These are phyloP conservation scores for Chlamydomonas urium DNA, from an alignment of 139 green algal species.

Conservation along the genomic window DNA sequence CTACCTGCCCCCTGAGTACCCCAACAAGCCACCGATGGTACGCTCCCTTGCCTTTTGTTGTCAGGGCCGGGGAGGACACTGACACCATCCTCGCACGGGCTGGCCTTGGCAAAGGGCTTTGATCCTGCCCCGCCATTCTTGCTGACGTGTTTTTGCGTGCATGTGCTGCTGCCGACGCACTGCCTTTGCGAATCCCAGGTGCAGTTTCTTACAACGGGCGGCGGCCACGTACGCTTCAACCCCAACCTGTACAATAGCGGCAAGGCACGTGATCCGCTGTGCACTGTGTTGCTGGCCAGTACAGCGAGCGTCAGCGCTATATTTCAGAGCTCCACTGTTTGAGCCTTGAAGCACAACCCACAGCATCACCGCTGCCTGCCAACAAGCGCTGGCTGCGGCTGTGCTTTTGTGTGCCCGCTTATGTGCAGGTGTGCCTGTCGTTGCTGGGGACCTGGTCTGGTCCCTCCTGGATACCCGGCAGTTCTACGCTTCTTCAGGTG, in stretches of 20 bases:
- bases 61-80: constrained; percentile 35
- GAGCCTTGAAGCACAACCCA: neutral
- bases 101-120: no score
- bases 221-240: constrained; percentile 67
- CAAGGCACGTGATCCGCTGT: constrained; percentile 31
- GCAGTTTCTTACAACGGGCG: constrained; percentile 63
- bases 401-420: neutral
- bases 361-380: neutral
- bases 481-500: constrained; percentile 64
- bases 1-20: constrained; percentile 71
- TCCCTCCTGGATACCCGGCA: constrained; percentile 47
- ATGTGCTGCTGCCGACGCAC: no score
- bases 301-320: neutral
- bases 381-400: neutral
- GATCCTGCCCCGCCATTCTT: no score
- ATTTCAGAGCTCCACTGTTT: neutral
- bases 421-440: constrained; percentile 62
- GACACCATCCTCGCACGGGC: no score
- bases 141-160: no score
- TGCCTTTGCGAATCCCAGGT: no score
- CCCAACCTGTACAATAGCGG: constrained; percentile 67
- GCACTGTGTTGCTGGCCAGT: neutral
- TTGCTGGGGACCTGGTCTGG: constrained; percentile 81
- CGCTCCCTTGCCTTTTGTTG: constrained; percentile 40
- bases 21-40: constrained; percentile 40